Evolutionary conservation across 1,284 basidiomycete species (phyloP).

Genomic region (Wallemia ichthyophaga): DNA sequence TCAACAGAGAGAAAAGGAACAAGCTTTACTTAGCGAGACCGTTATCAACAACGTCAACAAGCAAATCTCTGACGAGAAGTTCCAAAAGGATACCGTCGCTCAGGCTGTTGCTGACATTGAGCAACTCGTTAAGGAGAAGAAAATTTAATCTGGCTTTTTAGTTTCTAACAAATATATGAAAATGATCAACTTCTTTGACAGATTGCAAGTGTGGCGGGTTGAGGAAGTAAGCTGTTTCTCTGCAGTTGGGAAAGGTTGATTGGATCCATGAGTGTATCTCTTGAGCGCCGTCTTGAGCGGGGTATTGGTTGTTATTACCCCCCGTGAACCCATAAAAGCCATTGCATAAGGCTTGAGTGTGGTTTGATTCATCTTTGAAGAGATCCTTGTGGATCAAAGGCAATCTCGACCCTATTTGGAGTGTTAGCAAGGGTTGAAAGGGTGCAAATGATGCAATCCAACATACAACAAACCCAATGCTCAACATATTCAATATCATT

Average conservation of each 20-base stretch:
- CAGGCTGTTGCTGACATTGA: constrained; percentile 72
- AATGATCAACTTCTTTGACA: not conserved
- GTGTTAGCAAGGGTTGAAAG: not conserved
- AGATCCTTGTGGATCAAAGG: not conserved
- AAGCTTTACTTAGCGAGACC: constrained; percentile 56
- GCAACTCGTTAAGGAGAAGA: constrained; percentile 38
- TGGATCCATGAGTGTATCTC: not conserved
- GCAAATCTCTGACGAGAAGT: constrained; percentile 60
- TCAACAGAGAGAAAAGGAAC: constrained; percentile 83
- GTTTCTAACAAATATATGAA: not conserved
- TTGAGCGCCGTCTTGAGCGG: not conserved
- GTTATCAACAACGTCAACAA: constrained; percentile 66
- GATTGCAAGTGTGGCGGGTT: not conserved
- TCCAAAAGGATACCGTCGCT: constrained; percentile 65
- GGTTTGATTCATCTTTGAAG: not conserved
- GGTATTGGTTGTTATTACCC: too few species aligned
- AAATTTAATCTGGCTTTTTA: constrained; percentile 21
- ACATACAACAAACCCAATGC: not conserved
- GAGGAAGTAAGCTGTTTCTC: not conserved
- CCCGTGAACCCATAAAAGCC: not conserved
- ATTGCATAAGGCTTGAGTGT: not conserved
- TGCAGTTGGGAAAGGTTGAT: not conserved
- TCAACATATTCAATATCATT: not conserved
- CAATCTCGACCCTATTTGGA: not conserved
- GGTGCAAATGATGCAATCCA: too few species aligned